phyloP scores from a whole-genome alignment of 2,329 filamentous ascomycete species.

The Sarocladium strictum region DNA sequence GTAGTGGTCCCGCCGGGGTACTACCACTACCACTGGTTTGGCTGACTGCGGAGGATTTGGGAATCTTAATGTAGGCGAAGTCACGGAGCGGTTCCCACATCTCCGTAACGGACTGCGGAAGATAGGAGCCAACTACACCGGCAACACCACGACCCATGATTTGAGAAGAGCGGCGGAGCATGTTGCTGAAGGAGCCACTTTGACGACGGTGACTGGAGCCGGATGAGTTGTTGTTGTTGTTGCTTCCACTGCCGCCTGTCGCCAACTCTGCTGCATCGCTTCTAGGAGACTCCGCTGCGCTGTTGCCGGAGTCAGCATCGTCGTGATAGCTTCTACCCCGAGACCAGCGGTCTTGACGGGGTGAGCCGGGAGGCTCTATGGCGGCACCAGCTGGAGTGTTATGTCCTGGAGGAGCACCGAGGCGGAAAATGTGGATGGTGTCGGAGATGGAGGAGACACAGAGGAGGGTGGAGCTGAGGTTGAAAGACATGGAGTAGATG shows the following conservation, averaged over 20 bases:
- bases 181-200: conserved; percentile 79
- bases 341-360: conserved; percentile 45
- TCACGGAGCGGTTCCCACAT: conserved; percentile 96
- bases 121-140: conserved; percentile 82
- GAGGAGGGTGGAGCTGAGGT: conserved; percentile 83
- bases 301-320: conserved; percentile 32
- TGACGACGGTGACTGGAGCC: conserved; percentile 35
- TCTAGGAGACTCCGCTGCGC: conserved; percentile 46
- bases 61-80: conserved; percentile 94
- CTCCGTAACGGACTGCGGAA: conserved; percentile 89
- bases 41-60: conserved; percentile 42
- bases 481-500: conserved; percentile 99
- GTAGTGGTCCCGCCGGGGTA: conserved; percentile 46
- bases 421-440: conserved; percentile 92
- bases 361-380: conserved; percentile 34
- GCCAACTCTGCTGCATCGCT: conserved; percentile 33
- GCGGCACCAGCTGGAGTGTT: conserved; percentile 28
- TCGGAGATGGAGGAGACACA: conserved; percentile 96
- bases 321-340: conserved; percentile 45
- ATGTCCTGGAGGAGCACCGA: conserved; percentile 46
- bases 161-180: conserved; percentile 91
- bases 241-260: neutral
- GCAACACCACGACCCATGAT: conserved; percentile 86
- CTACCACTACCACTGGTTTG: conserved; percentile 22
- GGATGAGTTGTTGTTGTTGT: conserved; percentile 15